phyloP scores from a whole-genome alignment of 2,329 filamentous ascomycete species.

The Rutstroemia sp. region DNA sequence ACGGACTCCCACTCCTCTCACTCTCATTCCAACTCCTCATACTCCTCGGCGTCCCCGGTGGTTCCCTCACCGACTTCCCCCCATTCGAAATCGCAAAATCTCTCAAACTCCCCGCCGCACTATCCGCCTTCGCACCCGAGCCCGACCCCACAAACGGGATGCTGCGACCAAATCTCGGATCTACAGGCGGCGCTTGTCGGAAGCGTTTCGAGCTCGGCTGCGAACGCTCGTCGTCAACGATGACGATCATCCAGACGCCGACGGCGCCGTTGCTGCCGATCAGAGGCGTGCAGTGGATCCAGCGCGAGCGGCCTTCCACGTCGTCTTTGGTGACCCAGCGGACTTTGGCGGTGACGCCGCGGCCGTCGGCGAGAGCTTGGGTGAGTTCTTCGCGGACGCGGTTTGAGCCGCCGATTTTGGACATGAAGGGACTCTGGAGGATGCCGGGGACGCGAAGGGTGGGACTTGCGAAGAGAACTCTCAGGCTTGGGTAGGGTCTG shows the following conservation, averaged over 20 bases:
- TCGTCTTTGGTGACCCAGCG: conserved; percentile 54
- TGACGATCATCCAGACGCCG: conserved; percentile 72
- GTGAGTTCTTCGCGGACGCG: conserved; percentile 42
- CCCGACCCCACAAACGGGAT: neutral
- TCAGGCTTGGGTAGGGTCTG: conserved; percentile 56
- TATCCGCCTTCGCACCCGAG: conserved; percentile 8
- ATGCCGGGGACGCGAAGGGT: conserved; percentile 61
- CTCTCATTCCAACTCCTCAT: conserved; percentile 3
- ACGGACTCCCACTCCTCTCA: conserved; percentile 19
- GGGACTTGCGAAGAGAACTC: conserved; percentile 63
- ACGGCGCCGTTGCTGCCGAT: conserved; percentile 59
- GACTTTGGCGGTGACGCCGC: conserved; percentile 68
- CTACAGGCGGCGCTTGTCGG: conserved; percentile 26
- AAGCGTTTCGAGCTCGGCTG: conserved; percentile 14
- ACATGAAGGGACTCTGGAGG: conserved; percentile 51
- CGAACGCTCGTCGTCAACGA: conserved; percentile 55
- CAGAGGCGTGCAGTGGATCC: conserved; percentile 73
- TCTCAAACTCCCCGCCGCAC: conserved; percentile 14
- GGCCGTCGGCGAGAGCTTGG: conserved; percentile 57
- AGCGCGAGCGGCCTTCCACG: conserved; percentile 51
- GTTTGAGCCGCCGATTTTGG: conserved; percentile 43
- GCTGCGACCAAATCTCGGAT: conserved; percentile 23
- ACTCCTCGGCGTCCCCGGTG: conserved; percentile 7
- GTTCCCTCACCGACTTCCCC: conserved; percentile 8
- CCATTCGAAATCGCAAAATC: conserved; percentile 21